phyloP scores from a whole-genome alignment of 1,284 basidiomycete species.

The Pseudozyma sp. region DNA sequence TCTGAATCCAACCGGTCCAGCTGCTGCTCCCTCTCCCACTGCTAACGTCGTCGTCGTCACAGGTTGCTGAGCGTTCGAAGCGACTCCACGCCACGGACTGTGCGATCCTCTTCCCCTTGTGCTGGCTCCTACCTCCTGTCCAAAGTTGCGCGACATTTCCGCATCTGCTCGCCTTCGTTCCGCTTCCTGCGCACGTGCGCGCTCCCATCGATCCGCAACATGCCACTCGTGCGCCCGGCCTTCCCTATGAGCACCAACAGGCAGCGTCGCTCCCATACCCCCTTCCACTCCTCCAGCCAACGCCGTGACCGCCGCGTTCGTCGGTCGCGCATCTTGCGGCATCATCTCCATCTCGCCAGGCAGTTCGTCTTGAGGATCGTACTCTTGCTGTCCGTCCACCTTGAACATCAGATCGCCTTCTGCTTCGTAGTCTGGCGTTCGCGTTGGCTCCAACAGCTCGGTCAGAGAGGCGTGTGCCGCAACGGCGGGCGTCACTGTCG shows the following conservation, averaged over 20 bases:
- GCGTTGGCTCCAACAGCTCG: conserved; percentile 4
- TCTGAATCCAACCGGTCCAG: conserved; percentile 18
- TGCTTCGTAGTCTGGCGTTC: conserved; percentile 29
- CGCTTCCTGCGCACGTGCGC: conserved; percentile 36
- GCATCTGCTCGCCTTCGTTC: conserved; percentile 48
- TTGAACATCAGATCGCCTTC: conserved; percentile 49
- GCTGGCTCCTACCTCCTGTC: conserved; percentile 46
- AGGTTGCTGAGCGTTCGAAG: conserved; percentile 1
- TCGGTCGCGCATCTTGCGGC: conserved; percentile 15
- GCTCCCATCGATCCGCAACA: conserved; percentile 29
- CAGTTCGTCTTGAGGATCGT: conserved; percentile 47
- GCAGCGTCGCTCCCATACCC: conserved; percentile 37
- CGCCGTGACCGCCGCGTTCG: neutral
- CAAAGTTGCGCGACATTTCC: conserved; percentile 54
- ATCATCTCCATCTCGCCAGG: conserved; percentile 53
- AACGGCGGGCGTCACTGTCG: neutral
- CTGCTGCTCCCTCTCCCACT: neutral
- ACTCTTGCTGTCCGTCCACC: conserved; percentile 31
- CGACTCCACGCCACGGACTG: conserved; percentile 41
- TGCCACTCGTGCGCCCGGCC: conserved; percentile 37
- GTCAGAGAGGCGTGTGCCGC: neutral
- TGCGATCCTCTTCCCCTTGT: conserved; percentile 43
- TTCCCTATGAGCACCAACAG: conserved; percentile 34
- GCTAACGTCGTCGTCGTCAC: neutral
- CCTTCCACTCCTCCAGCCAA: conserved; percentile 31